phyloP scores from a whole-genome alignment of 352 stramenopile genomes.

The Phytophthora pisi region DNA sequence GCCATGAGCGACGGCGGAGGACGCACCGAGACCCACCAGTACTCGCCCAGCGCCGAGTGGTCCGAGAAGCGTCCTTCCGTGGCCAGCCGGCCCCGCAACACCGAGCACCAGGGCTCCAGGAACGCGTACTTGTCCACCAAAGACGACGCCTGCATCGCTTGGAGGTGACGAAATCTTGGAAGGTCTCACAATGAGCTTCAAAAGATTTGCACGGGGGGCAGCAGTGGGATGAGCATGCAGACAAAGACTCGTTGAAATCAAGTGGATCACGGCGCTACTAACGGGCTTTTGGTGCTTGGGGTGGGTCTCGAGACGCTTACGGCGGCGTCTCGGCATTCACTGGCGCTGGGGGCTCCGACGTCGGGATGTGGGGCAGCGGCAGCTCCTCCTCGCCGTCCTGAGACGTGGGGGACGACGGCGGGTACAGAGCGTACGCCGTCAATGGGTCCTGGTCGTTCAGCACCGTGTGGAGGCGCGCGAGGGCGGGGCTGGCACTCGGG shows the following conservation, averaged over 20 bases:
- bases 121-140: constrained; percentile 25
- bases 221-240: not conserved
- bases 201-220: constrained; percentile 13
- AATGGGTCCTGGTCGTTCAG: constrained; percentile 40
- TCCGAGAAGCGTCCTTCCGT: constrained; percentile 29
- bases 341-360: constrained; percentile 22
- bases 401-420: constrained; percentile 28
- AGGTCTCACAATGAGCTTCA: constrained; percentile 6
- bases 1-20: constrained; percentile 26
- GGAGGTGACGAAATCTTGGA: constrained; percentile 7
- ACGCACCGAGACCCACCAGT: constrained; percentile 32
- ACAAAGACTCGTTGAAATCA: constrained; percentile 16
- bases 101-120: constrained; percentile 36
- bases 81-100: constrained; percentile 24
- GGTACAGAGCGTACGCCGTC: constrained; percentile 47
- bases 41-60: constrained; percentile 29
- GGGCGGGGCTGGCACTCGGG: constrained; percentile 32
- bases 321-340: constrained; percentile 8
- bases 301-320: constrained; percentile 10
- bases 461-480: constrained; percentile 45
- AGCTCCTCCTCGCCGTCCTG: constrained; percentile 21
- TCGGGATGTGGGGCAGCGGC: constrained; percentile 26
- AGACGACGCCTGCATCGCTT: constrained; percentile 13
- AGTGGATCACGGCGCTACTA: constrained; percentile 18
- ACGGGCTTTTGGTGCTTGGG: constrained; percentile 14